Percentiles rank a stretch among this genome's conserved stretches.
Evolutionary conservation across 129 eudicot genomes (phyloP).

Genomic region (Flaveria brownii): DNA sequence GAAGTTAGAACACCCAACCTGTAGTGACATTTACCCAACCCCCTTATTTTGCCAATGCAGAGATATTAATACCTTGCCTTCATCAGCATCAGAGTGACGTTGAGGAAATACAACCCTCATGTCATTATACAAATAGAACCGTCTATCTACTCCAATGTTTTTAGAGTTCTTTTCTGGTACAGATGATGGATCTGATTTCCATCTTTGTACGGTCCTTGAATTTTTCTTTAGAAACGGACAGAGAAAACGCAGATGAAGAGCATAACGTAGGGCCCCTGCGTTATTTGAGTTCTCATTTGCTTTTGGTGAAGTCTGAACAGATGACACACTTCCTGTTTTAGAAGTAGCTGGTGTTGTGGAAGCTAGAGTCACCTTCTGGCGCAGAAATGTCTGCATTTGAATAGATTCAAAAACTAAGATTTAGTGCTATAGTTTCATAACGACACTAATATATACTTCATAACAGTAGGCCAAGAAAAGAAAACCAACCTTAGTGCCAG

Average conservation of each 20-base stretch:
- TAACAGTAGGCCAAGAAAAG: background rate
- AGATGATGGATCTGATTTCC: constrained; percentile 69
- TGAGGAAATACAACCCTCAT: constrained; percentile 99
- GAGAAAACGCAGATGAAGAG: constrained; percentile 84
- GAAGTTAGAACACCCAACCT: background rate
- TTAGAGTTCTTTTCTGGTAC: constrained; percentile 37
- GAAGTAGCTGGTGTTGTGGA: constrained; percentile 36
- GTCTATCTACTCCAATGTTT: constrained; percentile 54
- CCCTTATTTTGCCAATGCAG: background rate
- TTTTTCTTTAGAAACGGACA: constrained; percentile 65
- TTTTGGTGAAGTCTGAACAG: constrained; percentile 48
- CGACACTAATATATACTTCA: background rate
- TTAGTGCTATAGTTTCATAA: background rate
- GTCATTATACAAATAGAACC: constrained; percentile 87
- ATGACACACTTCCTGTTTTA: constrained; percentile 38
- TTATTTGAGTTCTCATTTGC: constrained; percentile 54
- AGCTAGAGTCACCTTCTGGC: constrained; percentile 82
- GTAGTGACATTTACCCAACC: background rate
- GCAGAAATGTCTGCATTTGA: constrained; percentile 70
- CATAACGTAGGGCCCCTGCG: constrained; percentile 87
- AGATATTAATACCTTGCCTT: constrained; percentile 77
- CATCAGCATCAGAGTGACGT: constrained; percentile 98
- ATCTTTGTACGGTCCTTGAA: constrained; percentile 43
- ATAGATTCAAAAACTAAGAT: background rate
- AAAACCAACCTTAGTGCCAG: constrained; percentile 81